A percentile compares a stretch with the other conserved stretches of the same genome.
These are phyloP conservation scores for Aspergillus udagawae DNA, from an alignment of 2,329 filamentous ascomycete genomes.

Conservation along the genomic window DNA sequence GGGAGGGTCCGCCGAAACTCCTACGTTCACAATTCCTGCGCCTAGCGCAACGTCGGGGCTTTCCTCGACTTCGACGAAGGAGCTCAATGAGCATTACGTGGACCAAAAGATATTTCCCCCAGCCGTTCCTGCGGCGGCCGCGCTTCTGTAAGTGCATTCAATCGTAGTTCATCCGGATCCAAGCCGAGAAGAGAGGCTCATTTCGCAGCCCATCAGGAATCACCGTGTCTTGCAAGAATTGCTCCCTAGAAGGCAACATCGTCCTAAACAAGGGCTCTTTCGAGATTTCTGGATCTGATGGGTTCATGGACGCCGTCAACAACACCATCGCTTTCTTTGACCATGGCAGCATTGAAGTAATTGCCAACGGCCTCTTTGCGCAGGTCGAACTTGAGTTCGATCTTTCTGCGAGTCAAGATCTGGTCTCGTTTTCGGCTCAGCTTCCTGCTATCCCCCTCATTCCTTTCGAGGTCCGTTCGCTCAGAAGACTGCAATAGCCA, in stretches of 20 bases:
- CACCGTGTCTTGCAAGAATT: constrained; percentile 17
- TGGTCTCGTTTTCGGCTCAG: constrained; percentile 12
- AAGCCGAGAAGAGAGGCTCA: background rate
- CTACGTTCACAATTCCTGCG: background rate
- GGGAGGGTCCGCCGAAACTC: background rate
- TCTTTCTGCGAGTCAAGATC: constrained; percentile 6
- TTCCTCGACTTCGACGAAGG: constrained; percentile 1
- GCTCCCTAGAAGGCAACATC: constrained; percentile 13
- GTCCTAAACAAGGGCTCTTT: constrained; percentile 17
- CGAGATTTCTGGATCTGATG: constrained; percentile 7
- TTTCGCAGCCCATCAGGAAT: constrained; percentile 13
- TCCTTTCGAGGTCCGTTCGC: constrained; percentile 16
- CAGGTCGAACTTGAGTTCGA: constrained; percentile 17
- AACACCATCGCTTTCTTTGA: constrained; percentile 15
- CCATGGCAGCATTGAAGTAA: constrained; percentile 15
- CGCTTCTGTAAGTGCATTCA: constrained; percentile 1
- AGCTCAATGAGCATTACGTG: background rate
- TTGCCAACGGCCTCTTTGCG: constrained; percentile 13
- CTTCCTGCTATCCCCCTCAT: constrained; percentile 17
- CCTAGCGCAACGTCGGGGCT: background rate
- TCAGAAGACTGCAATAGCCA: background rate
- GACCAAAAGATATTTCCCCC: constrained; percentile 2
- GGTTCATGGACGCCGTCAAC: background rate
- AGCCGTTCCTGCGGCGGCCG: background rate
- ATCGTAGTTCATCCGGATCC: background rate